Conservation (phyloP, 2,329 filamentous ascomycete species). For the Monosporascus sp. region DNA sequence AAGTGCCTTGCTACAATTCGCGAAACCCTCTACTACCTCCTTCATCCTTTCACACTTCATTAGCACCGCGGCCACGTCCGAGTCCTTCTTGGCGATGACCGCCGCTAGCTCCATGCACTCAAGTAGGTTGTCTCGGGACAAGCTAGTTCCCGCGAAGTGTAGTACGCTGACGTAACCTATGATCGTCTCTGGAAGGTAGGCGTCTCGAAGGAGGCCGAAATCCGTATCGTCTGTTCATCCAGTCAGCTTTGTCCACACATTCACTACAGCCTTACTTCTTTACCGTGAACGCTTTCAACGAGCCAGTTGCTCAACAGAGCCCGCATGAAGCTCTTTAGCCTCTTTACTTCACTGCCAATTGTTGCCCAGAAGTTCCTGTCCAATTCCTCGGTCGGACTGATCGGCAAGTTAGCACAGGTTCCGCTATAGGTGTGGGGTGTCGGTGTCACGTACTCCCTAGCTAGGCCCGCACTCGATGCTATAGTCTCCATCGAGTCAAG, state of each 20-base stretch:
- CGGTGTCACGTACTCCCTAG: slow-evolving; percentile 42
- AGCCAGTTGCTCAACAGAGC: slow-evolving; percentile 64
- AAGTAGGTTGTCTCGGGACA: slow-evolving; percentile 71
- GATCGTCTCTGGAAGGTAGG: slow-evolving; percentile 80
- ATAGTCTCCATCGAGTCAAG: slow-evolving; percentile 66
- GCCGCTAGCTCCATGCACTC: slow-evolving; percentile 84
- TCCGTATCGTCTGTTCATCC: slow-evolving; percentile 47
- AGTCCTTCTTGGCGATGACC: slow-evolving; percentile 64
- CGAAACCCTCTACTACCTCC: slow-evolving; percentile 72
- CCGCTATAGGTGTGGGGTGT: background rate
- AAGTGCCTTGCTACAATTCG: slow-evolving; percentile 69
- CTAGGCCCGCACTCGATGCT: slow-evolving; percentile 48
- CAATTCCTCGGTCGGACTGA: slow-evolving; percentile 27
- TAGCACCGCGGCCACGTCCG: slow-evolving; percentile 62
- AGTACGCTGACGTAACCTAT: slow-evolving; percentile 79
- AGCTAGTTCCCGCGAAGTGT: slow-evolving; percentile 68
- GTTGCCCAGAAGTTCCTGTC: slow-evolving; percentile 46
- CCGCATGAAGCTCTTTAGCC: slow-evolving; percentile 51
- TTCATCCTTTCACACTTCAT: slow-evolving; percentile 62
- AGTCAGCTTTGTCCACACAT: slow-evolving; percentile 5
- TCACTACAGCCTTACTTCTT: slow-evolving; percentile 14
- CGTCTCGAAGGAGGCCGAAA: slow-evolving; percentile 60
- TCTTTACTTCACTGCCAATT: slow-evolving; percentile 50
- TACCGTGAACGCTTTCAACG: slow-evolving; percentile 49
- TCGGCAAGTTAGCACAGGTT: slow-evolving; percentile 20